These are phyloP conservation scores for Mycena galopus DNA, from an alignment of 768 basidiomycete species.

Conservation along the genomic window DNA sequence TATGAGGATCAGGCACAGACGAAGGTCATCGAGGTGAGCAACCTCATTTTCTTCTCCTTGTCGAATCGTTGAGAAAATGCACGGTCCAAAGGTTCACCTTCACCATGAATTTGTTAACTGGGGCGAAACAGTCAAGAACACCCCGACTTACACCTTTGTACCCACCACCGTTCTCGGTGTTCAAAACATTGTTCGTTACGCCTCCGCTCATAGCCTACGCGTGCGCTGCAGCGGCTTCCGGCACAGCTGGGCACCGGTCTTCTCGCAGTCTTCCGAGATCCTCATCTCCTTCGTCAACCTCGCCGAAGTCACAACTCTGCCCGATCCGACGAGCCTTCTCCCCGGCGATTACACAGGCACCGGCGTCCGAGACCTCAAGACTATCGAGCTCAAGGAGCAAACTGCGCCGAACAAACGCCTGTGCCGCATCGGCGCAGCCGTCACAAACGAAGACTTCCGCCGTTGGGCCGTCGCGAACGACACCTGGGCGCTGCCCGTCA, in stretches of 20 bases:
- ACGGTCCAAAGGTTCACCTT: slow-evolving; percentile 11
- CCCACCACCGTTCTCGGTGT: slow-evolving; percentile 21
- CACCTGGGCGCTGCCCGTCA: slow-evolving; percentile 40
- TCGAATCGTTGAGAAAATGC: slow-evolving; percentile 4
- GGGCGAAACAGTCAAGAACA: slow-evolving; percentile 10
- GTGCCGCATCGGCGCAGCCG: slow-evolving; percentile 38
- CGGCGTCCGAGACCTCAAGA: slow-evolving; percentile 9
- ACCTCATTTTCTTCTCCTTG: too few relatives aligned
- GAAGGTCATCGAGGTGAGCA: slow-evolving; percentile 21
- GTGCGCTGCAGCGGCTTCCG: slow-evolving; percentile 19
- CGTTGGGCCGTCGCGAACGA: slow-evolving; percentile 39
- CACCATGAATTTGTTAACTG: slow-evolving; percentile 16
- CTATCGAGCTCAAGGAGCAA: slow-evolving; percentile 14
- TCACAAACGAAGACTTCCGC: slow-evolving; percentile 45
- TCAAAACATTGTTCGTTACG: slow-evolving; percentile 8
- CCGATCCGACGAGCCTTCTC: slow-evolving; percentile 11
- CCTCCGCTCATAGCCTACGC: background rate
- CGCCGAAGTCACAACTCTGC: slow-evolving; percentile 12
- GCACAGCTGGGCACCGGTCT: slow-evolving; percentile 21
- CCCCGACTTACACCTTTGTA: slow-evolving; percentile 13
- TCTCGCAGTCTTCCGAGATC: slow-evolving; percentile 11
- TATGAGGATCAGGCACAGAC: slow-evolving; percentile 17
- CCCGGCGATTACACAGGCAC: background rate
- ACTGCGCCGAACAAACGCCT: background rate
- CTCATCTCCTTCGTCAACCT: slow-evolving; percentile 18